Evolutionary conservation across 441 rosid genomes (phyloP), one percentile per base, ranked within the genome.

Genomic region (Melastoma candidum): DNA sequence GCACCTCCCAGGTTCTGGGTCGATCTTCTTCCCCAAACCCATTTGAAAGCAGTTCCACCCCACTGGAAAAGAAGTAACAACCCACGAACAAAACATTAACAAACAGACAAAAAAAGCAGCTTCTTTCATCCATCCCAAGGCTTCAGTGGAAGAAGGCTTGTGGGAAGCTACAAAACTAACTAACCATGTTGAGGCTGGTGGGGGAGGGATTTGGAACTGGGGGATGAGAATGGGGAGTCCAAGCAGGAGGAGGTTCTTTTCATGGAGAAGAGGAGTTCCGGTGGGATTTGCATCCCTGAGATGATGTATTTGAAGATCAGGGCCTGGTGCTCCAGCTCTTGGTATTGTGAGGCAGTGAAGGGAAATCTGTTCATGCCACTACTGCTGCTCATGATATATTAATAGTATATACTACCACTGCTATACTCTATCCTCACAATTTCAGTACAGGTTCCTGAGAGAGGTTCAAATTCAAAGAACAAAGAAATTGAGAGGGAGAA

Each of bases 261-360:
- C 58, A 93, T 64, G 60, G 82, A 66, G 72, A 82, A 84, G 66
- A 93, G 92, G 51, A 93, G 97, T 72, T 86, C 95, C 64, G 95
- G 77, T 24, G 98, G 97, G 64, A 89, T 72, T 22, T 87, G 90
- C 55, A 83, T 70, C 49, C 89, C 90, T 4, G 95, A 81, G 7
- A 70, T 78, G 81, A 93, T 81, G 76, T 86, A 89, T 76, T 89
- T 93, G 67, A 75, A 93, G 64, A 93, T 76, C 12, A 93, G 70
- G 51, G 96, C 90, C 80, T 93, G 98, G 55, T 86, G 93, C 61
- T 93, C 96, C 56, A 93, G 96, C 68, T 93, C 98, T 74, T 93
- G 96, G 87, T 84, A 89, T 44, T 93, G 98, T 57, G 84, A 69
- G 22, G 86, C 71, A 46, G 97, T 89, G 80, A 93, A 89, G 29